Evolutionary conservation across 805 yeast species (phyloP).

Genomic region (Kodamaea nitidulidarum): DNA sequence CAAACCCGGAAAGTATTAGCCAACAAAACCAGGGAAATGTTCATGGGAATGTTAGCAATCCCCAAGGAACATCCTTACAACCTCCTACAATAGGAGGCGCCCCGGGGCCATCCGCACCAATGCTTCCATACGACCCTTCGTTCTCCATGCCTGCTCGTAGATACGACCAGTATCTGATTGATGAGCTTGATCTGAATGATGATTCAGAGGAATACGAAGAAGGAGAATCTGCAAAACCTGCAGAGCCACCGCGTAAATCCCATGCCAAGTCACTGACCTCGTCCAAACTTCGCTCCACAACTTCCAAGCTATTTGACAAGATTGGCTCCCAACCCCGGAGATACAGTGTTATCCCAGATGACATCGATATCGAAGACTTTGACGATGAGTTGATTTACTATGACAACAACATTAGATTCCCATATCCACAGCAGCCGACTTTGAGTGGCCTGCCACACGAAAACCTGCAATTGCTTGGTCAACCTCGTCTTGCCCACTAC

Average conservation of each 20-base stretch:
- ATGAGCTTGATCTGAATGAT: slow-evolving; percentile 18
- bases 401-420: slow-evolving; percentile 39
- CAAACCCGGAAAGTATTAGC: no score
- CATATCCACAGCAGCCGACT: slow-evolving; percentile 19
- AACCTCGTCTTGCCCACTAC: slow-evolving; percentile 35
- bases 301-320: slow-evolving; percentile 68
- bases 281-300: slow-evolving; percentile 57
- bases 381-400: slow-evolving; percentile 51
- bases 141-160: slow-evolving; percentile 16
- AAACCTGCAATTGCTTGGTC: slow-evolving; percentile 27
- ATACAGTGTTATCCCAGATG: slow-evolving; percentile 68
- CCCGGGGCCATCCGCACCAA: neutral
- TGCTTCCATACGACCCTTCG: slow-evolving; percentile 3
- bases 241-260: slow-evolving; percentile 22
- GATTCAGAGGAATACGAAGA: slow-evolving; percentile 17
- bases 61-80: no score
- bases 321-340: slow-evolving; percentile 70
- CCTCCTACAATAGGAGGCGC: neutral
- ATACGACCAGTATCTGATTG: slow-evolving; percentile 23
- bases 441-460: slow-evolving; percentile 15
- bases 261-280: slow-evolving; percentile 30
- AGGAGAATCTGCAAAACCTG: slow-evolving; percentile 21
- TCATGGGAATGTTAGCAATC: neutral
- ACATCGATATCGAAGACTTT: slow-evolving; percentile 50
- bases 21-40: no score